A percentile compares a stretch with the other conserved stretches of the same genome.
These are phyloP conservation scores for Silene noctiflora DNA, from an alignment of 179 eudicot species.

Conservation along the genomic window DNA sequence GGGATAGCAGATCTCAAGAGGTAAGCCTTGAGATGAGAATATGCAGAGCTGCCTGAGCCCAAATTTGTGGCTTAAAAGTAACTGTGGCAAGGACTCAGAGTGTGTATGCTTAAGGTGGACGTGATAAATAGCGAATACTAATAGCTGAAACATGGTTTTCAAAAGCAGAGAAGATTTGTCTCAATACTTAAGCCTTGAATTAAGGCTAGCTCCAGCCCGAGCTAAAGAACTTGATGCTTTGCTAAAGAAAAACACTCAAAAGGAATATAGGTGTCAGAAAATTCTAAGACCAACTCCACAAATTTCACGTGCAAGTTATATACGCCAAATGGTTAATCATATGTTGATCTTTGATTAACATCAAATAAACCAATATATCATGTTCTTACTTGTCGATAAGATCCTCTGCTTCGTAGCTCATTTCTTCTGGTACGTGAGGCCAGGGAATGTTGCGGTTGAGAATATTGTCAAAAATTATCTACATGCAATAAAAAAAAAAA, in stretches of 20 bases:
- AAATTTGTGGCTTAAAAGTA: background rate
- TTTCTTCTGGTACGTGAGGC: constrained; percentile 90
- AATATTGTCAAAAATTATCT: constrained; percentile 95
- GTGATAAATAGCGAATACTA: background rate
- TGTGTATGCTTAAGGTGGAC: background rate
- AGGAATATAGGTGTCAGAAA: background rate
- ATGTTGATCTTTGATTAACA: background rate
- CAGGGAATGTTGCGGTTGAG: constrained; percentile 92
- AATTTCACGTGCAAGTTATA: background rate
- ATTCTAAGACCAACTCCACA: background rate
- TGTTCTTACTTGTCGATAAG: constrained; percentile 71
- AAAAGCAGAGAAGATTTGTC: background rate
- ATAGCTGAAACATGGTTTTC: background rate
- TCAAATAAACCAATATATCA: background rate
- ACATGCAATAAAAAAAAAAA: constrained; percentile 18
- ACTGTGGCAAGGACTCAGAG: background rate
- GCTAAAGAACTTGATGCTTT: background rate
- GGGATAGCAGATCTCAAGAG: background rate
- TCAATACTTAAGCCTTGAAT: background rate
- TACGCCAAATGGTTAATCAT: background rate
- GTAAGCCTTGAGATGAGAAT: background rate
- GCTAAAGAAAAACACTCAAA: no score
- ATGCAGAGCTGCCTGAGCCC: background rate
- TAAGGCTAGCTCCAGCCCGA: constrained; percentile 5
- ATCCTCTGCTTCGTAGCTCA: constrained; percentile 79